Percentiles rank a stretch among this genome's conserved stretches.
phyloP scores from a whole-genome alignment of 192 early-diverging fungal genomes.

The Coemansia interrupta region DNA sequence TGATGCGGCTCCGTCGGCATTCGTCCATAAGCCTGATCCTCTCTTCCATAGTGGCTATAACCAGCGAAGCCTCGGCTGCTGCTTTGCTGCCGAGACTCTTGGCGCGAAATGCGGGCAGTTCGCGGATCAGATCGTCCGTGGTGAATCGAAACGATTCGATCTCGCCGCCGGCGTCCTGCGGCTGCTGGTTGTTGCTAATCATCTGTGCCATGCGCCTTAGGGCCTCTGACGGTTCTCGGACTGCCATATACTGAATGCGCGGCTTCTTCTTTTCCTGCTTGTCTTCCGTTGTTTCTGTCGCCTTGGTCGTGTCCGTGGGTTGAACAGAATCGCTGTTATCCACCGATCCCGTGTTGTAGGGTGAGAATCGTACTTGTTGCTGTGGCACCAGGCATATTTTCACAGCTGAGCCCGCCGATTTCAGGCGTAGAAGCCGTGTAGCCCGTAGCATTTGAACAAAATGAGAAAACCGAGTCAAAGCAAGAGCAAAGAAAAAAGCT shows the following conservation, averaged over 20 bases:
- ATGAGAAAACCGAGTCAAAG: no score
- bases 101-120: constrained; percentile 20
- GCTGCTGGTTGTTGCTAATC: constrained; percentile 6
- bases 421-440: no score
- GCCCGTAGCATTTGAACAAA: no score
- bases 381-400: no score
- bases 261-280: not conserved
- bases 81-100: constrained; percentile 1
- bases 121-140: constrained; percentile 17
- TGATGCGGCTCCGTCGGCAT: constrained; percentile 11
- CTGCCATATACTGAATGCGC: constrained; percentile 9
- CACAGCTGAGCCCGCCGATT: no score
- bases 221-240: constrained; percentile 26
- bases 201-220: constrained; percentile 14
- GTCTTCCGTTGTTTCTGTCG: not conserved
- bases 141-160: constrained; percentile 36
- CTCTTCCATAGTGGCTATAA: constrained; percentile 7
- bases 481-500: no score
- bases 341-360: no score
- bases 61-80: constrained; percentile 1
- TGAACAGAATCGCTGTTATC: not conserved
- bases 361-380: no score
- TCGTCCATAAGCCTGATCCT: constrained; percentile 13
- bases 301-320: not conserved
- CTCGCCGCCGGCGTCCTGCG: constrained; percentile 10